Conservation (phyloP, 331 rosid genomes). For the Telfairia occidentalis region DNA sequence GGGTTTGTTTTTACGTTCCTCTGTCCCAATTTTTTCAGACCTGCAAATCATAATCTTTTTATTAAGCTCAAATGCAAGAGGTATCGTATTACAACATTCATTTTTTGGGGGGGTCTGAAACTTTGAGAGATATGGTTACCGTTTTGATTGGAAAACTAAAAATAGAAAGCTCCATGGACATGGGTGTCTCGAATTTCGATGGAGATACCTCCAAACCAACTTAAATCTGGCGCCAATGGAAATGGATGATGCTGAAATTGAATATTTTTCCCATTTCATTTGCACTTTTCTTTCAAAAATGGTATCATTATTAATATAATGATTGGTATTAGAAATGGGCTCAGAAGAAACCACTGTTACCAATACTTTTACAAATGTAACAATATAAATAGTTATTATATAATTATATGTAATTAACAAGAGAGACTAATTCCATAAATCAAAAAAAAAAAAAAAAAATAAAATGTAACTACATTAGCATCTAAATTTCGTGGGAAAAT, state of each 20-base stretch:
- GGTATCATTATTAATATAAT: not conserved
- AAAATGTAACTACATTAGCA: no score
- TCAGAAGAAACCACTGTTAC: not conserved
- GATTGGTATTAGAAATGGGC: not conserved
- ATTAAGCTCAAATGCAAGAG: not conserved
- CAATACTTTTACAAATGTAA: not conserved
- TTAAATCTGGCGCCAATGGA: conserved; percentile 2
- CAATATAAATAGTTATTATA: no score
- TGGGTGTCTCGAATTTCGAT: not conserved
- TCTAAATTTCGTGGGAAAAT: no score
- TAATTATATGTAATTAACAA: no score
- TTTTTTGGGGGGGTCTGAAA: not conserved
- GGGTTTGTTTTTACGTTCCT: not conserved
- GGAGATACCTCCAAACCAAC: not conserved
- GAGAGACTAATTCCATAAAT: no score
- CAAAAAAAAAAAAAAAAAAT: no score
- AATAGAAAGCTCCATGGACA: not conserved
- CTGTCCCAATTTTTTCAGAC: not conserved
- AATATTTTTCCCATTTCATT: not conserved
- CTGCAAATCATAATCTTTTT: not conserved
- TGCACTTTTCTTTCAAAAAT: not conserved
- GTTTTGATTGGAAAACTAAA: not conserved
- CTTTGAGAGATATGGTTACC: not conserved
- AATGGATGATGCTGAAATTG: not conserved
- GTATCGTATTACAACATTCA: not conserved